Evolutionary conservation across 2,329 filamentous ascomycete species (phyloP).

Genomic region (Alternaria arborescens): DNA sequence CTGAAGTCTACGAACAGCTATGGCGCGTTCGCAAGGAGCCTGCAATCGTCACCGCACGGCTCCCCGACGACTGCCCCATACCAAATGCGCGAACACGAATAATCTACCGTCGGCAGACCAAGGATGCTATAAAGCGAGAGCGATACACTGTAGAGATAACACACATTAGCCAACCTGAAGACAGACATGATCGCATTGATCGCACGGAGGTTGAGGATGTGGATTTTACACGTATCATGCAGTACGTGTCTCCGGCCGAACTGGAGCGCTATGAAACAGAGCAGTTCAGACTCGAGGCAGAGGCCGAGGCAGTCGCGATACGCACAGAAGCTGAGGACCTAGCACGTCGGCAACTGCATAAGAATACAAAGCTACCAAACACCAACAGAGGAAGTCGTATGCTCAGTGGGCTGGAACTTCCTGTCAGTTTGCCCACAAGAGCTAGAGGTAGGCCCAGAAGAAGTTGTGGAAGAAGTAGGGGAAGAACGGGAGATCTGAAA

Average conservation of each 20-base stretch:
- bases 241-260: conserved; percentile 41
- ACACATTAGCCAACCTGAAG: conserved; percentile 8
- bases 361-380: conserved; percentile 32
- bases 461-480: conserved; percentile 23
- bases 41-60: conserved; percentile 35
- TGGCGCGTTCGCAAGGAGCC: conserved; percentile 41
- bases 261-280: conserved; percentile 46
- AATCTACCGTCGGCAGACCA: conserved; percentile 39
- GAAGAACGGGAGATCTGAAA: not conserved
- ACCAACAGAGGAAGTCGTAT: conserved; percentile 21
- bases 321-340: conserved; percentile 34
- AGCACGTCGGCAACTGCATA: conserved; percentile 26
- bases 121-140: conserved; percentile 32
- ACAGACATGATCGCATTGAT: conserved; percentile 2
- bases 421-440: conserved; percentile 13
- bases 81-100: conserved; percentile 40
- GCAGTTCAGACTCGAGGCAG: conserved; percentile 39
- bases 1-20: conserved; percentile 41
- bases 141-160: conserved; percentile 38
- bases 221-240: conserved; percentile 39
- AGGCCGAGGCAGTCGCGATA: conserved; percentile 33
- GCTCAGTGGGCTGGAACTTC: conserved; percentile 17
- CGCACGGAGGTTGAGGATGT: conserved; percentile 31
- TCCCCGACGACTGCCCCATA: conserved; percentile 38
- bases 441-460: conserved; percentile 20